Percentiles rank a stretch among this genome's conserved stretches.
phyloP scores from a whole-genome alignment of 306 rosid genomes.

The Casuarina cunninghamiana region DNA sequence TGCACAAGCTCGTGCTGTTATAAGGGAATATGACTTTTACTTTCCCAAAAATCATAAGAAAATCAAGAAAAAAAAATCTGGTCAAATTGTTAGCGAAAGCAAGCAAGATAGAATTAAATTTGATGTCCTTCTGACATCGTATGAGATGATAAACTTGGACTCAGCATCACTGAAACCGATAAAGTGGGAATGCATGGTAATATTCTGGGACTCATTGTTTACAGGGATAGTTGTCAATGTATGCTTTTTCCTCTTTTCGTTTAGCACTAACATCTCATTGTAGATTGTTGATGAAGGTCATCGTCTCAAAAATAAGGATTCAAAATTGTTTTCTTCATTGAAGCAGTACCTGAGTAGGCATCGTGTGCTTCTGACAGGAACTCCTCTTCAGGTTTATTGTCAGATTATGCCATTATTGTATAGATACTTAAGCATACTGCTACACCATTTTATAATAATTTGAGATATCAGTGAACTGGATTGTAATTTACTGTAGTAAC shows the following conservation, averaged over 20 bases:
- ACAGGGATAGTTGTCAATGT: slow-evolving; percentile 17
- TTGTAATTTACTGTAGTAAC: not conserved
- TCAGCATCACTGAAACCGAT: slow-evolving; percentile 72
- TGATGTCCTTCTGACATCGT: slow-evolving; percentile 94
- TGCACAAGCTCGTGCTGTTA: slow-evolving; percentile 81
- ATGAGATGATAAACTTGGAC: slow-evolving; percentile 96
- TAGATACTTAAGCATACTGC: slow-evolving; percentile 13
- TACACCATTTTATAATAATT: slow-evolving; percentile 12
- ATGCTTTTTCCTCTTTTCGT: slow-evolving; percentile 21
- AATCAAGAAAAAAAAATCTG: slow-evolving; percentile 85
- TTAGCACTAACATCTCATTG: slow-evolving; percentile 27
- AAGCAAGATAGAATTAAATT: slow-evolving; percentile 97
- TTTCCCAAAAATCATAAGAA: slow-evolving; percentile 84
- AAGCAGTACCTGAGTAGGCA: slow-evolving; percentile 79
- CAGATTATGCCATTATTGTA: slow-evolving; percentile 25
- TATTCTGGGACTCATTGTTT: slow-evolving; percentile 19
- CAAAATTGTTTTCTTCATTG: slow-evolving; percentile 89
- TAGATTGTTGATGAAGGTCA: slow-evolving; percentile 99
- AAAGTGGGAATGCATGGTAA: slow-evolving; percentile 95
- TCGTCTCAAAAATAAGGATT: slow-evolving; percentile 97
- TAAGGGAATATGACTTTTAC: slow-evolving; percentile 91
- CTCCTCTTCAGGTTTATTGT: slow-evolving; percentile 93
- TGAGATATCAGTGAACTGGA: slow-evolving; percentile 7
- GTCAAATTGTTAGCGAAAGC: slow-evolving; percentile 65
- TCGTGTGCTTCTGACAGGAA: slow-evolving; percentile 95